phyloP scores from a whole-genome alignment of 108 stramenopile species.

The Discostella stelligeroides region DNA sequence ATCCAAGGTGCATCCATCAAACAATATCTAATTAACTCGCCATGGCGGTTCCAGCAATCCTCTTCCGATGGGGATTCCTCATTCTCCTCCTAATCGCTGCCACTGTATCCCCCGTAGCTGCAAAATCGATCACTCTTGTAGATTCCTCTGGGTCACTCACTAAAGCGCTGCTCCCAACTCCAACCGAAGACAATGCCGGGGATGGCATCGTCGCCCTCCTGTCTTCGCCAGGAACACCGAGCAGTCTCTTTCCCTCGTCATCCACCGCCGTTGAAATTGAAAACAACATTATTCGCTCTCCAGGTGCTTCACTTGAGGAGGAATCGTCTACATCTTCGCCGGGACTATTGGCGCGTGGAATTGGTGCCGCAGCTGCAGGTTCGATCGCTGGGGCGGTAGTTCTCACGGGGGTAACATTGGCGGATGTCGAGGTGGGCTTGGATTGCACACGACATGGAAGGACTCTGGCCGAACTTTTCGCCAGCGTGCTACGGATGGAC shows the following conservation, averaged over 20 bases:
- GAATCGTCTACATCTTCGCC: constrained; percentile 30
- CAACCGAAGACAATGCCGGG: constrained; percentile 17
- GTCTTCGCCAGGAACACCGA: constrained; percentile 63
- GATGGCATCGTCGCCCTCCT: constrained; percentile 67
- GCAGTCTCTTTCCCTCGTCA: constrained; percentile 24
- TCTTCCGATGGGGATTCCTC: too few relatives aligned
- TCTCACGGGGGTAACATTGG: constrained; percentile 72
- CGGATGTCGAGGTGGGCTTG: constrained; percentile 75
- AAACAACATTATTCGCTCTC: constrained; percentile 32
- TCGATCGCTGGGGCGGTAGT: constrained; percentile 61
- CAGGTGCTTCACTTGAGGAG: constrained; percentile 67
- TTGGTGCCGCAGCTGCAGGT: constrained; percentile 60
- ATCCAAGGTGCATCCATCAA: too few relatives aligned
- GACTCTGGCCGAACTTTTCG: constrained; percentile 77
- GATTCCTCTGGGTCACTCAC: constrained; percentile 62
- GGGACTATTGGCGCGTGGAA: constrained; percentile 35
- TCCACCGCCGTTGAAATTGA: constrained; percentile 6
- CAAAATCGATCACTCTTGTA: constrained; percentile 43
- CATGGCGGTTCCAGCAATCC: too few relatives aligned
- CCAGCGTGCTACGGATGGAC: constrained; percentile 29
- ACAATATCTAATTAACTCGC: too few relatives aligned
- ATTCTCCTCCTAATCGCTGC: background rate
- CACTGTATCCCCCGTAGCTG: background rate
- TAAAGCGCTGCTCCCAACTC: constrained; percentile 42
- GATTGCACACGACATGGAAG: constrained; percentile 71